phyloP scores from a whole-genome alignment of 371 early-diverging fungal species.

The Cokeromyces recurvatus region DNA sequence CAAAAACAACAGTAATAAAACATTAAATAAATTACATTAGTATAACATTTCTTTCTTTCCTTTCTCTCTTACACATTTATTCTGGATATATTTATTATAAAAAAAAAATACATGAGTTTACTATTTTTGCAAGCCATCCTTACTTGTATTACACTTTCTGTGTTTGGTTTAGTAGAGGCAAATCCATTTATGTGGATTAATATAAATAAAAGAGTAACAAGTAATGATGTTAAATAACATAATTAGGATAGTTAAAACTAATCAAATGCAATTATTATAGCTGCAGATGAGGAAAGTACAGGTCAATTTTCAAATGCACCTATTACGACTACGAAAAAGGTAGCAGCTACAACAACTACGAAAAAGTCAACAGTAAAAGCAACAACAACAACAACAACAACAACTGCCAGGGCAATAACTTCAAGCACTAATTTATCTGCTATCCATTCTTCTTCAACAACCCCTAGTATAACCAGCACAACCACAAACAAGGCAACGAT shows the following conservation, averaged over 20 bases:
- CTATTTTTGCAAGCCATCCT: constrained; percentile 4
- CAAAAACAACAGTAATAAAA: not conserved
- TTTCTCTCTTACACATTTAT: not conserved
- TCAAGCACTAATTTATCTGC: not conserved
- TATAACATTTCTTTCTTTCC: not conserved
- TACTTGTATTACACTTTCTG: constrained; percentile 9
- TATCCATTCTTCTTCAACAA: not conserved
- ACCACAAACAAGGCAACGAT: not conserved
- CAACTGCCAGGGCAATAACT: constrained; percentile 1
- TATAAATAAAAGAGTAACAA: constrained; percentile 7
- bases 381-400: not conserved
- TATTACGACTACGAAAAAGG: not conserved
- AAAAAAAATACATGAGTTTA: constrained; percentile 7
- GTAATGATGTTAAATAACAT: constrained; percentile 14
- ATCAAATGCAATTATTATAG: not conserved
- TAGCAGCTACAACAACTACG: not conserved
- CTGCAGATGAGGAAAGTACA: not conserved
- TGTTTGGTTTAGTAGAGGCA: constrained; percentile 7
- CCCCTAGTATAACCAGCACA: not conserved
- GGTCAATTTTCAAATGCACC: not conserved
- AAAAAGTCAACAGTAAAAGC: not conserved
- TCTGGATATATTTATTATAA: not conserved
- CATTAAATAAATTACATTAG: no score
- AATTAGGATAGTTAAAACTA: not conserved
- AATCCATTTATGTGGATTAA: constrained; percentile 6